phyloP scores from a whole-genome alignment of 2,329 filamentous ascomycete species.

The Mycosphaerelloides madeirae region DNA sequence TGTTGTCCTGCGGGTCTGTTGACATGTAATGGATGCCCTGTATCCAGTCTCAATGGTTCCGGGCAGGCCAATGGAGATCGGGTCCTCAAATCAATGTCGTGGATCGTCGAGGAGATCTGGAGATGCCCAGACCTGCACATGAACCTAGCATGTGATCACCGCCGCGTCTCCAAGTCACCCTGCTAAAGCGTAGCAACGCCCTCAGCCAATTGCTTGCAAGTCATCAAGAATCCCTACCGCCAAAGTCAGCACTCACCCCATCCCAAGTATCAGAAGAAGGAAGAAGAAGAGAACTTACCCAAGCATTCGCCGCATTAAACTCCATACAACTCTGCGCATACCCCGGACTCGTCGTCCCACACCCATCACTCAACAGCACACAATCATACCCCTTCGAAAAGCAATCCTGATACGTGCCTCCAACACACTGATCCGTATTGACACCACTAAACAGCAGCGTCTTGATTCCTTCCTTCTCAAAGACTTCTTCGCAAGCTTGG shows the following conservation, averaged over 20 bases:
- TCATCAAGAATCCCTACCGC: conserved; percentile 28
- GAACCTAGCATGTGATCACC: too few species aligned
- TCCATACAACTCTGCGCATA: conserved; percentile 35
- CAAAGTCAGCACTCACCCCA: conserved; percentile 24
- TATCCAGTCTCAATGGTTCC: too few species aligned
- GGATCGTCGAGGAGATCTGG: background rate
- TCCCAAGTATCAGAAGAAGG: conserved; percentile 26
- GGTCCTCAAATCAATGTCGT: too few species aligned
- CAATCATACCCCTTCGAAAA: conserved; percentile 54
- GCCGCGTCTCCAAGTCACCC: too few species aligned
- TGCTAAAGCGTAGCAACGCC: conserved; percentile 18
- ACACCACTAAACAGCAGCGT: conserved; percentile 56
- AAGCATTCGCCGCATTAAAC: conserved; percentile 34
- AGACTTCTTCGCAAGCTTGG: conserved; percentile 41
- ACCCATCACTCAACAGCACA: conserved; percentile 52
- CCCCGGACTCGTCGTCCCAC: conserved; percentile 47
- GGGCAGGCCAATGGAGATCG: too few species aligned
- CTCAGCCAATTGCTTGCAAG: conserved; percentile 28
- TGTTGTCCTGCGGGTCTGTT: too few species aligned
- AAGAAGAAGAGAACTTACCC: conserved; percentile 31
- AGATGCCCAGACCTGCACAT: too few species aligned
- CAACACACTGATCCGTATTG: conserved; percentile 59
- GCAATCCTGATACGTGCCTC: conserved; percentile 53
- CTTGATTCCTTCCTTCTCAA: conserved; percentile 39
- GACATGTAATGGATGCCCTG: too few species aligned